Base-by-base conservation (phyloP, 441 rosid genomes). In the Viola pubescens region DNA sequence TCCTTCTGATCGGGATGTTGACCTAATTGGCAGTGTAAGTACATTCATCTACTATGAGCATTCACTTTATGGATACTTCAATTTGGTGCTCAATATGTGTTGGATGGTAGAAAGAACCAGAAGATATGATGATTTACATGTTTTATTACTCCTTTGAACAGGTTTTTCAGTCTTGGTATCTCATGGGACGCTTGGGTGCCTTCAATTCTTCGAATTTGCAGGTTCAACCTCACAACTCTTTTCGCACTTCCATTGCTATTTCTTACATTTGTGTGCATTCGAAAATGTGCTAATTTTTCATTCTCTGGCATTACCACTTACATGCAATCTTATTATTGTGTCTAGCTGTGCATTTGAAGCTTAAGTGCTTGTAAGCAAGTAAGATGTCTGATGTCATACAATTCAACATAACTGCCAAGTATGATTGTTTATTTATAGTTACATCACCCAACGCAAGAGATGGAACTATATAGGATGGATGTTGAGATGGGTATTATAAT, bases 91-190 rank as follows among this genome's bases (percentile, higher is more conserved):
- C 14, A 3, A 7, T 26, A 26, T 26, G 34, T 26, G 3, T 26
- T 26, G 34, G 34, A 26, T 26, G 34, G 34, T 26, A 26, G 34
- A 26, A 5, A 26, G 12, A 45, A 6, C 6, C 9, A 46, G 37
- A 43, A 43, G 46, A 43, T 6, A 1, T 9, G 1, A 43, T 6
- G 10, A 43, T 43, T 42, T 43, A 43, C 7, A 6, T 43, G 46
- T 43, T 43, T 43, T 43, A 6, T 43, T 43, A 12, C n/a, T 46
- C 6, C 34, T 26, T 26, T 26, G 34, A 1, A 26, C 91, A 92
- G 98, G 87, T 79, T 58, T 78, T 89, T 67, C 97, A 87, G 67
- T 81, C 98, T 12, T 89, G 95, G 97, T 87, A 92, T 78, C 90
- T 89, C 64, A 89, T 92, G 97, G 97, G 98, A 43, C 77, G 98